phyloP scores from a whole-genome alignment of 2,329 filamentous ascomycete species.

The Colletotrichum sp. region DNA sequence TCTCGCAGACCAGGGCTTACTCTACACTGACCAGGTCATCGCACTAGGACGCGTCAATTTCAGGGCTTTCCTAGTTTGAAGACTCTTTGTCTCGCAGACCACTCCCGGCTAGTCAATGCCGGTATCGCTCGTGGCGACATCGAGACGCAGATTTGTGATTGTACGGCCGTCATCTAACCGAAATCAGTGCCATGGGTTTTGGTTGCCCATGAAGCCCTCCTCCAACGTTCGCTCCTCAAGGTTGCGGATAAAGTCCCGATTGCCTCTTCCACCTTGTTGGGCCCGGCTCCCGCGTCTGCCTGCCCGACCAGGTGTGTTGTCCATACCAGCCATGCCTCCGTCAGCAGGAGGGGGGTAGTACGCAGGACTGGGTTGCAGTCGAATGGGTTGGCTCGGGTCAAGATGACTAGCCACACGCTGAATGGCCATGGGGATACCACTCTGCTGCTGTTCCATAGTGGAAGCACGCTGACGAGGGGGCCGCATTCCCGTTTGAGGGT shows the following conservation, averaged over 20 bases:
- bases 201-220: slow-evolving; percentile 81
- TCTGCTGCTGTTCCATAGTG: slow-evolving; percentile 94
- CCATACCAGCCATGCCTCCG: slow-evolving; percentile 67
- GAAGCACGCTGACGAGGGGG: slow-evolving; percentile 87
- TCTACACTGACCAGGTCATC: neutral
- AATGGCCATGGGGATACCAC: slow-evolving; percentile 88
- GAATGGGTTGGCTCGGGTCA: slow-evolving; percentile 91
- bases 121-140: neutral
- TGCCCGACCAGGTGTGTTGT: slow-evolving; percentile 59
- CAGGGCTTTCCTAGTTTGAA: neutral
- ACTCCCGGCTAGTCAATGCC: neutral
- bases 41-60: neutral
- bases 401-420: slow-evolving; percentile 95
- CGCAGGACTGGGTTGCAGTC: slow-evolving; percentile 91
- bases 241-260: slow-evolving; percentile 92
- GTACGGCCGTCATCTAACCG: neutral
- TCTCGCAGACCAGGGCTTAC: neutral
- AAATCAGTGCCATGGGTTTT: slow-evolving; percentile 70
- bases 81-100: neutral
- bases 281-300: slow-evolving; percentile 78
- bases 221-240: slow-evolving; percentile 93
- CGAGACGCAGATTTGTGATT: neutral
- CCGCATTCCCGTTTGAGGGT: slow-evolving; percentile 67
- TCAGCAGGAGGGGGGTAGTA: slow-evolving; percentile 96
- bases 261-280: slow-evolving; percentile 62